Base-by-base conservation (phyloP, 2,329 filamentous ascomycete genomes). In the Lachnellula subtilissima region DNA sequence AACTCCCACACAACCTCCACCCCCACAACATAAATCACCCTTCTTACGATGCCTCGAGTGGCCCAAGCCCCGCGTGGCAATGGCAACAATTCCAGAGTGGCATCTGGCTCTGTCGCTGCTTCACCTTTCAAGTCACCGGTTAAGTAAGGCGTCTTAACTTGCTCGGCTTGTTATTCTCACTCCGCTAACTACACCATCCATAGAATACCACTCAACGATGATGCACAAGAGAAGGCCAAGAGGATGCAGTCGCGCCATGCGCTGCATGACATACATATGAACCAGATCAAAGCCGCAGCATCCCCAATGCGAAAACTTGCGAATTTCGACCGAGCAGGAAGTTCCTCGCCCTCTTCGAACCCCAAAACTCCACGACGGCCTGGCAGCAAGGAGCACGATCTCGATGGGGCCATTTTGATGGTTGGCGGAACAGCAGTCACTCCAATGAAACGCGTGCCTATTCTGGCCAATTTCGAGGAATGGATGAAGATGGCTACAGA, bases 401-500 rank as follows among this genome's bases (percentile, higher is more conserved):
- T 69, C 14, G 79, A 82, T 61, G 79, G 84, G 61, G 82, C 84
- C 37, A 78, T 84, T 57, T 76, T 85, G 60, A 80, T 85, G 66
- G 87, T 89, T 47, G 84, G 83, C 56, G 88, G 89, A 35, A 84
- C 79, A 61, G 89, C 88, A 39, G 88, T 96, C 53, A 97, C 94
- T 57, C 94, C 93, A 53, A 93, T 96, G 87, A 96, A 96, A 80
- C 88, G 92, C 59, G 90, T 96, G 28, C 94, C 94, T 1, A 88
- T 99, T 65, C 78, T 99, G 53, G 94, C 94, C 68, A 99, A 99
- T 74, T 99, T 97, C 67, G 94, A 99, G 72, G 94, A 99, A 72
- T 97, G 93, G 94, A 97, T 99, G 91, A 99, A 97, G 80, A 96
- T 99, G 91, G 94, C 94, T 2, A 97, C 94, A 15, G 94, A 99